A percentile compares a stretch with the other conserved stretches of the same genome.
Evolutionary conservation across 495 filamentous ascomycete species (phyloP).

Genomic region (Schizothecium vesticola): DNA sequence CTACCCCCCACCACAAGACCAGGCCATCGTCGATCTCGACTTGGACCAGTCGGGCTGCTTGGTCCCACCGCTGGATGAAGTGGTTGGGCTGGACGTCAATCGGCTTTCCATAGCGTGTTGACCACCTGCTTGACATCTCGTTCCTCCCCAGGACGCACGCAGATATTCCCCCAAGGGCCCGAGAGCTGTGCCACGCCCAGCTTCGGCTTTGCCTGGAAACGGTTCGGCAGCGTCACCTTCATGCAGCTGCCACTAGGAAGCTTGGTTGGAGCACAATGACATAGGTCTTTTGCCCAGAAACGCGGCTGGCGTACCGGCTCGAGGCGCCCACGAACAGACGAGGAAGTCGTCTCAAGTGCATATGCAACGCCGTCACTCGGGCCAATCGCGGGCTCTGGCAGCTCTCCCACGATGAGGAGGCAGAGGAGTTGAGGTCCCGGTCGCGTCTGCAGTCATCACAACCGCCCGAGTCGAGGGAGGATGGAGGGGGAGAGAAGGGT

Average conservation of each 20-base stretch:
- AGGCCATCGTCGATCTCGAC: background rate
- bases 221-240: background rate
- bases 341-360: conserved; percentile 2
- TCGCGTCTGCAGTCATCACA: conserved; percentile 12
- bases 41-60: background rate
- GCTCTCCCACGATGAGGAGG: background rate
- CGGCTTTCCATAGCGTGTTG: background rate
- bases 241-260: background rate
- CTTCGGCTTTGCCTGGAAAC: background rate
- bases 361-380: conserved; percentile 6
- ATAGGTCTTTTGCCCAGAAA: conserved; percentile 5
- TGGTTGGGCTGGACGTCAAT: background rate
- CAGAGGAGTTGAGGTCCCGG: conserved; percentile 1
- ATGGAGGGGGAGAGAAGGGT: background rate
- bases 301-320: conserved; percentile 5
- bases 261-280: conserved; percentile 7
- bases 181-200: background rate
- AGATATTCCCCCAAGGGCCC: background rate
- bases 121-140: background rate
- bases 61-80: background rate
- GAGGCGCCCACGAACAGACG: background rate
- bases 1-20: background rate
- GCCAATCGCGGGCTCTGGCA: conserved; percentile 8
- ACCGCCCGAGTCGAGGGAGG: background rate
- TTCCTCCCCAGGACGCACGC: background rate